A percentile compares a stretch with the other conserved stretches of the same genome.
These are phyloP conservation scores for Dendrocalamus latiflorus DNA, from an alignment of 202 grass and related monocot genomes.

Conservation along the genomic window DNA sequence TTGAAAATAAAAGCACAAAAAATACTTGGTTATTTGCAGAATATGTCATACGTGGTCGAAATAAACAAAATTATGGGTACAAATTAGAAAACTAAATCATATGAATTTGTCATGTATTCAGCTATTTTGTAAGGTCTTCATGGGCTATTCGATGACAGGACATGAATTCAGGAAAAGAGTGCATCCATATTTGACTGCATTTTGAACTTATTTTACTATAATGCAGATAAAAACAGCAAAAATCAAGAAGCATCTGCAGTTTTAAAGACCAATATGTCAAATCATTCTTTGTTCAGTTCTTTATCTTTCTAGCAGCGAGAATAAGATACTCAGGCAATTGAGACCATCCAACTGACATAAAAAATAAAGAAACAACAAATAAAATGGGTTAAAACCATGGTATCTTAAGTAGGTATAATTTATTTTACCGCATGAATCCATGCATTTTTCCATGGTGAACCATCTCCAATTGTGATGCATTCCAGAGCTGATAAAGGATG, in stretches of 20 bases:
- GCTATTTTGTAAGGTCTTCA: neutral
- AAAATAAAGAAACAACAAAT: neutral
- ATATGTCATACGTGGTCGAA: neutral
- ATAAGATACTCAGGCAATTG: neutral
- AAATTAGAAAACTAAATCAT: neutral
- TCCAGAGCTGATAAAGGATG: constrained; percentile 68
- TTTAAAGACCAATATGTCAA: no score
- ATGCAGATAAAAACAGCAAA: neutral
- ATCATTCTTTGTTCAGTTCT: neutral
- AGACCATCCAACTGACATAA: neutral
- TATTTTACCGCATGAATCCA: constrained; percentile 85
- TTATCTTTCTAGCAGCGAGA: neutral
- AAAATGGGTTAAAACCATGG: neutral
- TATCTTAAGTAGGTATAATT: neutral
- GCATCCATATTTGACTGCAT: neutral
- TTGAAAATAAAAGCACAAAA: neutral
- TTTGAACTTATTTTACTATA: neutral
- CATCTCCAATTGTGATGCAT: constrained; percentile 96
- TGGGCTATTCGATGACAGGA: neutral
- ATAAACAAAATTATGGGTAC: neutral
- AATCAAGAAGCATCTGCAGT: no score
- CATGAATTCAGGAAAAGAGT: neutral
- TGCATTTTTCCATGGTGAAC: constrained; percentile 90
- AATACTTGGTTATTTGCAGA: neutral
- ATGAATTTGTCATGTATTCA: neutral